A percentile compares a stretch with the other conserved stretches of the same genome.
These are phyloP conservation scores for Tubosaeta brunneosetosa DNA, from an alignment of 768 basidiomycete genomes.

Conservation along the genomic window DNA sequence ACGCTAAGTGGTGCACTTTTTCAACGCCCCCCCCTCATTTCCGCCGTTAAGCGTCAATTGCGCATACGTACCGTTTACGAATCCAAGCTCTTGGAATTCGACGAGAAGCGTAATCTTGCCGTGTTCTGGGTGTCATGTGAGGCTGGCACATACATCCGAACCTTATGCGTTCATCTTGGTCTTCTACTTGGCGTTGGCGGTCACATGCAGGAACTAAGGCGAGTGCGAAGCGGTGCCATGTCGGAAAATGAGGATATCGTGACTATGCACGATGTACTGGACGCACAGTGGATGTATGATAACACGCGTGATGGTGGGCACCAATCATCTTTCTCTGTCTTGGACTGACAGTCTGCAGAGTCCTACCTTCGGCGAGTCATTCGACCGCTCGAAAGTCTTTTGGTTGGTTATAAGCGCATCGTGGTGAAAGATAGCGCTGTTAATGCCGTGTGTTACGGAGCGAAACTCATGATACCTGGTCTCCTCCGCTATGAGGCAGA, in stretches of 20 bases:
- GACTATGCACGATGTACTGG: conserved; percentile 99
- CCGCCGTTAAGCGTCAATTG: conserved; percentile 96
- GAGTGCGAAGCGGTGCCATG: conserved; percentile 94
- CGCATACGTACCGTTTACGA: conserved; percentile 97
- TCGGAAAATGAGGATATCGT: conserved; percentile 98
- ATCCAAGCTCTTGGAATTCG: conserved; percentile 92
- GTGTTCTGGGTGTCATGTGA: conserved; percentile 99
- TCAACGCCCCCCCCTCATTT: conserved; percentile 97
- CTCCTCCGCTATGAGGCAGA: conserved; percentile 94
- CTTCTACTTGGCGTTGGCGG: conserved; percentile 93
- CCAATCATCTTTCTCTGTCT: conserved; percentile 4
- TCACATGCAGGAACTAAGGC: conserved; percentile 98
- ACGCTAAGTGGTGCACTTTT: conserved; percentile 97
- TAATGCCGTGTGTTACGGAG: conserved; percentile 98
- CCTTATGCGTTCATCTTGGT: conserved; percentile 95
- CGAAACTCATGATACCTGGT: conserved; percentile 99
- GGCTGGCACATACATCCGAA: conserved; percentile 95
- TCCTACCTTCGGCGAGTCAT: conserved; percentile 94
- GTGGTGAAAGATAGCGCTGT: conserved; percentile 99
- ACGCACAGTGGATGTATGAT: conserved; percentile 98
- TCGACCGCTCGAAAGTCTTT: conserved; percentile 87
- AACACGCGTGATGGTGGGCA: conserved; percentile 88
- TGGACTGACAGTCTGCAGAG: conserved; percentile 46
- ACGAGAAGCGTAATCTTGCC: conserved; percentile 92
- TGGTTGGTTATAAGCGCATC: conserved; percentile 96